Evolutionary conservation across 106 monocot genomes (phyloP), one percentile per base, ranked within the genome.

Genomic region (Dendrobium chrysotoxum): DNA sequence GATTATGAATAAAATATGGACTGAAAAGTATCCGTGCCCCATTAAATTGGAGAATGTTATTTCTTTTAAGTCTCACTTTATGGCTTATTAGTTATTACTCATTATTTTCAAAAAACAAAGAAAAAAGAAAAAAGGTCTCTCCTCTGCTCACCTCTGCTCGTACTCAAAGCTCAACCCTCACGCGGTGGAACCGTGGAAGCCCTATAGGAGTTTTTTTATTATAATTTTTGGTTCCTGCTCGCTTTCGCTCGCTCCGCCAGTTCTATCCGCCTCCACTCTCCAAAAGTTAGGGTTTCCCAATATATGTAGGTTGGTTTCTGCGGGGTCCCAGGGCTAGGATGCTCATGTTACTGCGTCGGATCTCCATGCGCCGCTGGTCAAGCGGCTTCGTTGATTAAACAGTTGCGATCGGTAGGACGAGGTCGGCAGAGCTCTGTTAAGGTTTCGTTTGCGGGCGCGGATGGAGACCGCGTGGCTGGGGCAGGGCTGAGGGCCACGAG

Each of bases 301-400:
- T 17, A 75, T 18, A 39, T 47, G 12, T 4, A 58, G 78, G 31
- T 18, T 57, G 40, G 57, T 2, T 78, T 35, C 25, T 16, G 46
- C 12, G 76, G 44, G 46, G 28, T 76, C 25, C 47, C 2, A 28
- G 76, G 45, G 76, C 47, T 26, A 44, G 76, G 45, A 35, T 78
- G 57, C 57, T 28, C 57, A 16, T 46, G 38, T 78, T 58, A 38
- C 57, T 78, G 28, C 55, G 55, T 2, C 28, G 54, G 57, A 38
- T 55, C 78, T 78, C 78, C 55, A 78, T 77, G 50, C 55, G 31
- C 57, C 78, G 78, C 30, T 78, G 78, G 78, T 35, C 38, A 38
- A 57, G 78, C 57, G 57, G 47, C 18, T 78, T 78, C 38, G 54
- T 78, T 9, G 54, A 58, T 28, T 78, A 39, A 16, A 31, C 11